These are phyloP conservation scores for Aspergillus sp. DNA, from an alignment of 2,329 filamentous ascomycete genomes.

Conservation along the genomic window DNA sequence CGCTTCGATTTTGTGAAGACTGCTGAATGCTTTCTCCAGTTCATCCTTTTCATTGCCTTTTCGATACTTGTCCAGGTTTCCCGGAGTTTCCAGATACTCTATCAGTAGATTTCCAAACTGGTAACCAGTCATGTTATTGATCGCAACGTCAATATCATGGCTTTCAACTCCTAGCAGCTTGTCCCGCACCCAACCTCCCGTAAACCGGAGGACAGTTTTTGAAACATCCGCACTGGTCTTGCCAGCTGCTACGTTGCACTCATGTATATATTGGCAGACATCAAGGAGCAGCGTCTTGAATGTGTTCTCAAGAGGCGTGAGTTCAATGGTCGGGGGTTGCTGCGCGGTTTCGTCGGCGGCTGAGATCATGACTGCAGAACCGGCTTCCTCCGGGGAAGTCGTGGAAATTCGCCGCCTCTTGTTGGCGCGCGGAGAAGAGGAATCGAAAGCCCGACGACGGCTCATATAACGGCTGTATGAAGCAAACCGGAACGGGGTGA, in stretches of 20 bases:
- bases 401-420: slow-evolving; percentile 36
- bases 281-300: slow-evolving; percentile 77
- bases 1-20: slow-evolving; percentile 81
- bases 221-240: slow-evolving; percentile 22
- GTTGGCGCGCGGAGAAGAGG: slow-evolving; percentile 23
- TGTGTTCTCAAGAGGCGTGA: slow-evolving; percentile 70
- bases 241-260: slow-evolving; percentile 41
- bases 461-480: slow-evolving; percentile 27
- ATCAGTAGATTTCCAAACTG: slow-evolving; percentile 48
- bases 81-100: slow-evolving; percentile 41
- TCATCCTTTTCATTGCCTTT: slow-evolving; percentile 47
- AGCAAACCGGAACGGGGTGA: background rate
- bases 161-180: slow-evolving; percentile 49
- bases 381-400: slow-evolving; percentile 22
- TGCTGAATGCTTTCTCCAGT: slow-evolving; percentile 66
- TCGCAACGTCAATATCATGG: slow-evolving; percentile 51
- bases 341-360: slow-evolving; percentile 3
- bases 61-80: slow-evolving; percentile 45
- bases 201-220: slow-evolving; percentile 46
- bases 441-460: slow-evolving; percentile 17
- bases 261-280: slow-evolving; percentile 67
- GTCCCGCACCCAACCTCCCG: slow-evolving; percentile 53
- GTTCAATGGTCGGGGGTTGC: slow-evolving; percentile 46
- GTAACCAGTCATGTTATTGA: slow-evolving; percentile 51
- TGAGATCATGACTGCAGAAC: slow-evolving; percentile 24